A percentile compares a stretch with the other conserved stretches of the same genome.
phyloP scores from a whole-genome alignment of 2,329 filamentous ascomycete genomes.

The Cladobotryum protrusum region DNA sequence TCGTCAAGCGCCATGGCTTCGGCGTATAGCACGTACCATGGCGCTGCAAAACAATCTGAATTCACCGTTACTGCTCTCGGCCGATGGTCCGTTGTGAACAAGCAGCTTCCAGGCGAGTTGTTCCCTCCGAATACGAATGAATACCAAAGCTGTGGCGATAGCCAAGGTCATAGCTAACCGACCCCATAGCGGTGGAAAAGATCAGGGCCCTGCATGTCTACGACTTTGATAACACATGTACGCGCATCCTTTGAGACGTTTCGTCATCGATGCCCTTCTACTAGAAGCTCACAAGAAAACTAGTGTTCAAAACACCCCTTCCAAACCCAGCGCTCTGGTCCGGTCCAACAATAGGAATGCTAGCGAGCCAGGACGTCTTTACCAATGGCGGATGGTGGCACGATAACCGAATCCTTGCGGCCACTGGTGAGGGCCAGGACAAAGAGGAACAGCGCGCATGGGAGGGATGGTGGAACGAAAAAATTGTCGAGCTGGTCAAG shows the following conservation, averaged over 20 bases:
- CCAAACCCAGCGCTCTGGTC: slow-evolving; percentile 89
- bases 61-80: slow-evolving; percentile 67
- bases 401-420: slow-evolving; percentile 75
- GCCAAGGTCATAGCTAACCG: neutral
- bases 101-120: slow-evolving; percentile 59
- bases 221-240: slow-evolving; percentile 95
- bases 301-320: slow-evolving; percentile 85
- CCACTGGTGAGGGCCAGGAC: slow-evolving; percentile 77
- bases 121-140: neutral
- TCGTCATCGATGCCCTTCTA: slow-evolving; percentile 1
- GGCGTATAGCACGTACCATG: slow-evolving; percentile 33
- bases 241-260: slow-evolving; percentile 23
- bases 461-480: slow-evolving; percentile 96
- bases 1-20: slow-evolving; percentile 32
- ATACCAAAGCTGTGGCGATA: neutral
- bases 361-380: slow-evolving; percentile 71
- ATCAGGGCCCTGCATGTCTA: slow-evolving; percentile 86
- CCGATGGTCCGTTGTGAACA: slow-evolving; percentile 76
- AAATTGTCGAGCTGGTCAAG: slow-evolving; percentile 72
- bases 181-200: slow-evolving; percentile 47
- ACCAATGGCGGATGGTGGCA: slow-evolving; percentile 95
- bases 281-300: neutral
- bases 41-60: slow-evolving; percentile 25
- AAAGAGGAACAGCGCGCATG: slow-evolving; percentile 78
- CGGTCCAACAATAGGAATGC: slow-evolving; percentile 64